Base-by-base conservation (phyloP, 176 grass and related monocot genomes). In the Tuctoria greenei region DNA sequence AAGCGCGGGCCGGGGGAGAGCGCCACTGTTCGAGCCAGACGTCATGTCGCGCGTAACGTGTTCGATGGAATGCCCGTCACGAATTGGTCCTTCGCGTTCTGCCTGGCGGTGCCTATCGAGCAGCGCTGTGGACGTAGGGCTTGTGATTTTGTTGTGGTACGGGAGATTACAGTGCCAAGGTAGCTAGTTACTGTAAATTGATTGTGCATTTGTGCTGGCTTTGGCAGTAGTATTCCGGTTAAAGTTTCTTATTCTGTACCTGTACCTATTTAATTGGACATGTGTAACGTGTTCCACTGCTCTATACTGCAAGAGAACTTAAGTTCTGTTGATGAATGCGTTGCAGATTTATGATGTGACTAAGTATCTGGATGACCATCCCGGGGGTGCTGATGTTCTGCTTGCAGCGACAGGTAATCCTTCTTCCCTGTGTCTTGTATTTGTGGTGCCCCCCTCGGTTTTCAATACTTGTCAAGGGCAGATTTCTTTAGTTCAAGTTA, bases 321-420 rank as follows among this genome's bases (percentile, higher is more conserved):
- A 83, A 61, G 10, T 4, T 24, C 4, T 46, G 52, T 8, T 44
- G 9, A 66, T 56, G 15, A 12, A 88, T 68, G 26, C n/a, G 0
- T 26, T 83, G 54, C 75, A 99, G 95, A 86, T 95, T 60, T 95
- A 99, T 78, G 95, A 95, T 34, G 91, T 99, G 72, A 92, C 89
- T 35, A 76, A 77, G 46, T 99, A 99, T 90, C 79, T 95, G 89
- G 91, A 95, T 28, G 95, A 99, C 25, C 95, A 95, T 83, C 95
- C 91, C 34, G 91, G 95, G 57, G 95, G 95, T 72, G 95, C 64
- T 31, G 91, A 95, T 77, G 85, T 95, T 52, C 45, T 98, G 17
- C 89, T 88, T 1, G 64, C 39, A 35, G 89, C 81, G 40, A 89
- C 84, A 0, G 89, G 91, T 98, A 91, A 13, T 38, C 59, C n/a